A percentile compares a stretch with the other conserved stretches of the same genome.
These are phyloP conservation scores for Thermomucor indicae-seudaticae DNA, from an alignment of 371 early-diverging fungal species.

Conservation along the genomic window DNA sequence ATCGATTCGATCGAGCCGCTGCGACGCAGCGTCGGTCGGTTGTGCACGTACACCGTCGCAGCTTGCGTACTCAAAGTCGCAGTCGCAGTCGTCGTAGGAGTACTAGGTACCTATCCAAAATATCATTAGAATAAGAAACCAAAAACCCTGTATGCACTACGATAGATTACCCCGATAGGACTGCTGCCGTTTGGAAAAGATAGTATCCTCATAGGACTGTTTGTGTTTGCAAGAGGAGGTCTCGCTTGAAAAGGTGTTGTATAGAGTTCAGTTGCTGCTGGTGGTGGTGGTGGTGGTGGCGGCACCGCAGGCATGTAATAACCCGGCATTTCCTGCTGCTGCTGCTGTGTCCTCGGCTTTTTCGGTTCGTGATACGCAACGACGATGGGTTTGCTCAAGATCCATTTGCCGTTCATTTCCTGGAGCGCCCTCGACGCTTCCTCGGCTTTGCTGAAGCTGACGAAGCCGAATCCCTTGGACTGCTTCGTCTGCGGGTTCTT, in stretches of 20 bases:
- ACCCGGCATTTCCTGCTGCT: no score
- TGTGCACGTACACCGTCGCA: no score
- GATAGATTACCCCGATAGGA: no score
- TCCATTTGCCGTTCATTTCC: slow-evolving; percentile 31
- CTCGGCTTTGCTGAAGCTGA: slow-evolving; percentile 38
- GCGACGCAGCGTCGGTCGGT: slow-evolving; percentile 19
- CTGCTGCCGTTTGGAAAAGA: no score
- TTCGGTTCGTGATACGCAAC: slow-evolving; percentile 49
- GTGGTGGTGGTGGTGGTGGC: neutral
- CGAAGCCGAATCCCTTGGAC: slow-evolving; percentile 50
- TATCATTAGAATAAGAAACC: no score
- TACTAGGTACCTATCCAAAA: neutral
- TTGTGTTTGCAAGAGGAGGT: no score
- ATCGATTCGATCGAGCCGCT: slow-evolving; percentile 32
- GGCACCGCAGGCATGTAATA: neutral
- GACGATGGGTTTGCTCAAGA: slow-evolving; percentile 35
- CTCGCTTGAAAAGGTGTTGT: no score
- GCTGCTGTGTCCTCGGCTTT: slow-evolving; percentile 20
- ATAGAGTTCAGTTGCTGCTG: neutral
- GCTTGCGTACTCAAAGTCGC: neutral
- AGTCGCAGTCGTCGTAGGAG: neutral
- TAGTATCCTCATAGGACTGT: no score
- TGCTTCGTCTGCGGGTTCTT: slow-evolving; percentile 34
- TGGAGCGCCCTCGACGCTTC: slow-evolving; percentile 34
- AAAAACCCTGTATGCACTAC: no score